phyloP scores from a whole-genome alignment of 2,329 filamentous ascomycete species.

The Geosmithia morbida region DNA sequence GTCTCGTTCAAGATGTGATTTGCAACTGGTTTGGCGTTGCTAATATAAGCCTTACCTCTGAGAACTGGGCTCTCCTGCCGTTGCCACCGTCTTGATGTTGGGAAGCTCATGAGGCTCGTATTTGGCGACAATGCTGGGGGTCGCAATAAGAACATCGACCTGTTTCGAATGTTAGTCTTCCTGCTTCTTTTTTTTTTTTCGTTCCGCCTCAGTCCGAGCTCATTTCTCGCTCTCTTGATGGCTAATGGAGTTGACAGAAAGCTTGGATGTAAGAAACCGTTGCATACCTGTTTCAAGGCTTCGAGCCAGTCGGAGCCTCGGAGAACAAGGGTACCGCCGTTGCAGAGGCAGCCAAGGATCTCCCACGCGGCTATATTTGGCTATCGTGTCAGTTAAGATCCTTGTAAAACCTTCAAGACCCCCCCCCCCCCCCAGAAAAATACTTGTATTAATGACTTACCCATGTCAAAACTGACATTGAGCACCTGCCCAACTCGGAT shows the following conservation, averaged over 20 bases:
- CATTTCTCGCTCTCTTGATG: background rate
- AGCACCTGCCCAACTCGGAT: constrained; percentile 39
- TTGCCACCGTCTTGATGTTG: constrained; percentile 35
- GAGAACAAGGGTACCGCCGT: constrained; percentile 39
- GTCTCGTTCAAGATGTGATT: too few species aligned
- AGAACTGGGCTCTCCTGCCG: constrained; percentile 38
- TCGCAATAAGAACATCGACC: constrained; percentile 39
- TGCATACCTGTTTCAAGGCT: constrained; percentile 16
- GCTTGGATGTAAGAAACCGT: background rate
- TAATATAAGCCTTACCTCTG: constrained; percentile 12
- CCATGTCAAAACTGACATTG: constrained; percentile 47
- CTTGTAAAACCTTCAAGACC: background rate
- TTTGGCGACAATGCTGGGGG: constrained; percentile 37
- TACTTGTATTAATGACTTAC: constrained; percentile 19
- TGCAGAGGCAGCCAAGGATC: constrained; percentile 40
- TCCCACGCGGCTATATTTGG: constrained; percentile 38
- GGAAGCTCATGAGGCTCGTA: constrained; percentile 30
- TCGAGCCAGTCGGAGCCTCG: constrained; percentile 33
- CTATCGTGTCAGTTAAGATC: constrained; percentile 1
- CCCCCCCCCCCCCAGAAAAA: too few species aligned
- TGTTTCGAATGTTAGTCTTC: constrained; percentile 7
- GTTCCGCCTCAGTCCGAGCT: background rate
- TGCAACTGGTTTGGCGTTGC: background rate
- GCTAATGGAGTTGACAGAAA: background rate
- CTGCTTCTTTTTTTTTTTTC: background rate